Evolutionary conservation across 2,329 filamentous ascomycete genomes (phyloP), one percentile per base, ranked within the genome.

Genomic region (Aspergillus nomiae): DNA sequence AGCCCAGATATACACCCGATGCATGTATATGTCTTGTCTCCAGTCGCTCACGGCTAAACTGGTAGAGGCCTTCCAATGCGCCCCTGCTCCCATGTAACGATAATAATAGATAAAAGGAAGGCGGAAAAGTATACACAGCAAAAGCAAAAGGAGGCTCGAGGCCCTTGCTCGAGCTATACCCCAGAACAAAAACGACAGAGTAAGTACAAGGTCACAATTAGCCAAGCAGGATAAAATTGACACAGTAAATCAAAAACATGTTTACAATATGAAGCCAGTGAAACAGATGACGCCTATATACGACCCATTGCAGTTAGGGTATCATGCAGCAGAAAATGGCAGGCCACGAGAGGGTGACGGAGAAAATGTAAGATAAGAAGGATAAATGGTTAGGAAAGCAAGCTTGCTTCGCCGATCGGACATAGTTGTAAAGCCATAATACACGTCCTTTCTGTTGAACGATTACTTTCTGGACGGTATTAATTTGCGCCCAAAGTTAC

Each of bases 401-500:
- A 59, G 45, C 45, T 48, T 19, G 6, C 26, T 48, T 34, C 19
- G 28, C 28, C 28, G 16, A 26, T 51, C 11, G 8, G 28, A 19
- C 28, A 51, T n/a, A 14, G 26, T 16, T 28, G 38, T 32, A 8
- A 45, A 28, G 53, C n/a, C 19, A n/a, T 16, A 36, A 51, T 16
- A 32, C 26, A 30, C 28, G 26, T 34, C 48, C 30, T 51, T 7
- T 26, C 6, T 48, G 21, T 26, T 28, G 21, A 16, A 34, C 34
- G 30, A 26, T 67, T 54, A 68, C 59, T 70, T 70, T 53, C 70
- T 65, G 53, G 68, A 69, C 28, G 69, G 72, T 50, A 78, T 73
- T 45, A 79, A 58, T 63, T 75, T 78, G 41, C 77, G 77, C 34
- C 77, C 75, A 36, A 80, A 54, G 58, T 64, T 77, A 62, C 76